These are phyloP conservation scores for Besnoitia besnoiti DNA, from an alignment of 169 alveolate genomes.

Conservation along the genomic window DNA sequence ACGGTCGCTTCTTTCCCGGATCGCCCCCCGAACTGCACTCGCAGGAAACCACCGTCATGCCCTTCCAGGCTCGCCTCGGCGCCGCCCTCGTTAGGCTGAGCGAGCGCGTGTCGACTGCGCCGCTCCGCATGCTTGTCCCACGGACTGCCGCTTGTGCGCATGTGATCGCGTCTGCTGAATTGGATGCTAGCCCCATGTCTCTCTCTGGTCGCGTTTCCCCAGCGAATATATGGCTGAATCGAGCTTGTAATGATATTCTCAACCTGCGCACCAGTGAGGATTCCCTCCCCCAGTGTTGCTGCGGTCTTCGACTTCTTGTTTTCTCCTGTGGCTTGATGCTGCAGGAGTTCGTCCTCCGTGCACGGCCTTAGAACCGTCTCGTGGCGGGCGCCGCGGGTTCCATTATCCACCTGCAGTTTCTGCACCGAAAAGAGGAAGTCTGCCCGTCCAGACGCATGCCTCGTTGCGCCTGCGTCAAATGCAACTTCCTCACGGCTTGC, in stretches of 20 bases:
- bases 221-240: slow-evolving; percentile 5
- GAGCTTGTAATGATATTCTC: background rate
- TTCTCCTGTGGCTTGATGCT: slow-evolving; percentile 46
- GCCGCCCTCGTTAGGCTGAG: background rate
- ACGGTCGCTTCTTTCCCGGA: slow-evolving; percentile 56
- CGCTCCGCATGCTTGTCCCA: background rate
- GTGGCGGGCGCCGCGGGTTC: slow-evolving; percentile 52
- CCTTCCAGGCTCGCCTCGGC: slow-evolving; percentile 23
- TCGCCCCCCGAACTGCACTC: slow-evolving; percentile 63
- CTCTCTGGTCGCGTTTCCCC: slow-evolving; percentile 4
- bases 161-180: background rate
- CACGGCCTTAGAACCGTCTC: slow-evolving; percentile 52
- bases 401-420: slow-evolving; percentile 58
- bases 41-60: slow-evolving; percentile 5
- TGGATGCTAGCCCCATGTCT: background rate
- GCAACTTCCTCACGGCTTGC: no score
- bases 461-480: background rate
- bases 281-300: slow-evolving; percentile 35
- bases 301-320: background rate
- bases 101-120: background rate
- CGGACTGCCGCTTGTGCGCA: background rate
- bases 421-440: slow-evolving; percentile 44
- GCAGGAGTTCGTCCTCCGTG: slow-evolving; percentile 53
- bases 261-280: background rate
- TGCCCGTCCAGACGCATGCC: background rate